These are phyloP conservation scores for Penicillium sp. DNA, from an alignment of 2,329 filamentous ascomycete genomes.

Conservation along the genomic window DNA sequence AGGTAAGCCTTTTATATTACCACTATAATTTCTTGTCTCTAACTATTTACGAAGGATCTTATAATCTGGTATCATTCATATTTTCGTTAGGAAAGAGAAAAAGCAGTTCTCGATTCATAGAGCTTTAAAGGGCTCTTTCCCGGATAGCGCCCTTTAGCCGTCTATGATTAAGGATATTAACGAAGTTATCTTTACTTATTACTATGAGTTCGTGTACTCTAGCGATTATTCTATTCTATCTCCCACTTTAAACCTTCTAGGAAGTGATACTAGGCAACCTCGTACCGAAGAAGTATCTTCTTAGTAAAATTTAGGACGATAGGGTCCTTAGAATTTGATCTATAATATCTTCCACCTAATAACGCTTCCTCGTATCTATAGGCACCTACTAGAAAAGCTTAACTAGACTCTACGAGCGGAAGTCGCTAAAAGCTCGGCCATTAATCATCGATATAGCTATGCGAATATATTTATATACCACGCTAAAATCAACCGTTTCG, in stretches of 20 bases:
- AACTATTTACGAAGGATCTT: constrained; percentile 3
- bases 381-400: constrained; percentile 7
- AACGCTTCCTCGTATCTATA: constrained; percentile 4
- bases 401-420: neutral
- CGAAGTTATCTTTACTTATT: constrained; percentile 14
- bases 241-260: constrained; percentile 5
- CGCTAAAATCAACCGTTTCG: constrained; percentile 9
- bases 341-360: constrained; percentile 11
- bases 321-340: constrained; percentile 7
- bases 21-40: neutral
- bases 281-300: neutral
- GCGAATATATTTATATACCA: constrained; percentile 7
- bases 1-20: neutral
- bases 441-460: constrained; percentile 5
- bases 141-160: constrained; percentile 11
- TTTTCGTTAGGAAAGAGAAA: constrained; percentile 12
- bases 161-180: constrained; percentile 10
- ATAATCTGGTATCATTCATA: constrained; percentile 10
- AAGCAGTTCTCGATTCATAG: constrained; percentile 12
- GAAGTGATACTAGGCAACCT: neutral
- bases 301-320: neutral
- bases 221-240: constrained; percentile 15
- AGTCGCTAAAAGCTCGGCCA: neutral
- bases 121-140: constrained; percentile 9
- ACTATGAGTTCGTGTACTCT: constrained; percentile 18